phyloP scores from a whole-genome alignment of 805 yeast species.

The Candida broadrunensis region DNA sequence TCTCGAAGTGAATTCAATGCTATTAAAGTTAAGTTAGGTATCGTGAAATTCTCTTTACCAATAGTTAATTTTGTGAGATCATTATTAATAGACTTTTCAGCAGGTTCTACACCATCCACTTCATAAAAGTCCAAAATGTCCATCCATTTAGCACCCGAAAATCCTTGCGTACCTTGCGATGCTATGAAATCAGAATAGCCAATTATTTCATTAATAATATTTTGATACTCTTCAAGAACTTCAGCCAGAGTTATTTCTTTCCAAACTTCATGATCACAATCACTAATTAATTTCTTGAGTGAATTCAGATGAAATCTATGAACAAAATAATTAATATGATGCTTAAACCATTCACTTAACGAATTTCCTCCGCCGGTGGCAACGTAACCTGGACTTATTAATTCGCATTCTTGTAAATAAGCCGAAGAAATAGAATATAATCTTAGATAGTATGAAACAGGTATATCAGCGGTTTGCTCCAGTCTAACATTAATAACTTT shows the following conservation, averaged over 20 bases:
- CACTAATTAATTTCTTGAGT: slow-evolving; percentile 42
- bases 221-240: slow-evolving; percentile 26
- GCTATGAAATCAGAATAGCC: slow-evolving; percentile 22
- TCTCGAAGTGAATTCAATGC: slow-evolving; percentile 38
- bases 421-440: slow-evolving; percentile 64
- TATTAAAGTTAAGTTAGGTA: slow-evolving; percentile 26
- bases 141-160: slow-evolving; percentile 27
- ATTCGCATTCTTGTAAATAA: slow-evolving; percentile 81
- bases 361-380: slow-evolving; percentile 47
- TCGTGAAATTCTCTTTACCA: slow-evolving; percentile 19
- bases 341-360: slow-evolving; percentile 62
- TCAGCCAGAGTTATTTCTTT: slow-evolving; percentile 60
- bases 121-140: slow-evolving; percentile 21
- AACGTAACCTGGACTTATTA: slow-evolving; percentile 65
- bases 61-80: slow-evolving; percentile 8
- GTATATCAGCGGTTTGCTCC: slow-evolving; percentile 59
- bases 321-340: slow-evolving; percentile 62
- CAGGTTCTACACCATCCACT: not conserved
- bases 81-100: not conserved
- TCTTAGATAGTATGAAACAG: slow-evolving; percentile 60
- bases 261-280: slow-evolving; percentile 76
- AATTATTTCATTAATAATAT: slow-evolving; percentile 18
- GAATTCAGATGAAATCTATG: slow-evolving; percentile 52
- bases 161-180: slow-evolving; percentile 15
- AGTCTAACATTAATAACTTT: slow-evolving; percentile 75